A percentile compares a stretch with the other conserved stretches of the same genome.
Conservation (phyloP, 1,284 basidiomycete genomes). For the Cryptococcus amylolentus region DNA sequence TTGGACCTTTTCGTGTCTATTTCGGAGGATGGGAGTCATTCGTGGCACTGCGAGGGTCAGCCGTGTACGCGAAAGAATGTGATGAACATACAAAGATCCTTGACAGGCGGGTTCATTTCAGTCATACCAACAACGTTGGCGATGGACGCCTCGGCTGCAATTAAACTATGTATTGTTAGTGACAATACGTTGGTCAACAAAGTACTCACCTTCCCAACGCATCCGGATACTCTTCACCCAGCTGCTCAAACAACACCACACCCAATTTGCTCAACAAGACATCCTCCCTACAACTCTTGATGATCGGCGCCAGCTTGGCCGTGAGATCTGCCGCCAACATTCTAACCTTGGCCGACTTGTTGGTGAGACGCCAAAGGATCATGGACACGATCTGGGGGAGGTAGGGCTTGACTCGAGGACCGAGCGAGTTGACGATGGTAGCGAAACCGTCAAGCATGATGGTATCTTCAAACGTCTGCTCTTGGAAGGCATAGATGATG, state of each 20-base stretch:
- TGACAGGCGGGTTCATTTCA: constrained; percentile 99
- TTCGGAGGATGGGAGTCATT: constrained; percentile 98
- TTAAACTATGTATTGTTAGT: constrained; percentile 67
- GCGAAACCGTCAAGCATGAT: constrained; percentile 99
- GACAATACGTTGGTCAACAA: constrained; percentile 3
- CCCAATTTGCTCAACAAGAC: constrained; percentile 93
- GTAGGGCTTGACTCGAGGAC: constrained; percentile 96
- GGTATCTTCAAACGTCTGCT: constrained; percentile 97
- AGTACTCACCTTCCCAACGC: constrained; percentile 68
- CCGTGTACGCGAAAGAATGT: neutral
- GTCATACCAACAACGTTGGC: constrained; percentile 99
- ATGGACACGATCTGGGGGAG: constrained; percentile 99
- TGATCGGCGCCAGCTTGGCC: constrained; percentile 88
- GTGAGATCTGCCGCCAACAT: constrained; percentile 98
- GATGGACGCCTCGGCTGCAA: constrained; percentile 95
- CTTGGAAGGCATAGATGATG: constrained; percentile 99
- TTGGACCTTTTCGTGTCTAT: constrained; percentile 99
- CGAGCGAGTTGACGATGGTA: constrained; percentile 90
- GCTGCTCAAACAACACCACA: constrained; percentile 94
- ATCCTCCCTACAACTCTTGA: constrained; percentile 98
- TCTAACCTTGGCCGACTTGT: constrained; percentile 98
- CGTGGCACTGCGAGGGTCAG: constrained; percentile 68
- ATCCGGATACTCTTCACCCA: constrained; percentile 99
- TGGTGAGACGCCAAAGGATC: constrained; percentile 97
- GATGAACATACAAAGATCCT: constrained; percentile 80